Conservation (phyloP, 2,329 filamentous ascomycete species). For the Colletotrichum tanaceti region DNA sequence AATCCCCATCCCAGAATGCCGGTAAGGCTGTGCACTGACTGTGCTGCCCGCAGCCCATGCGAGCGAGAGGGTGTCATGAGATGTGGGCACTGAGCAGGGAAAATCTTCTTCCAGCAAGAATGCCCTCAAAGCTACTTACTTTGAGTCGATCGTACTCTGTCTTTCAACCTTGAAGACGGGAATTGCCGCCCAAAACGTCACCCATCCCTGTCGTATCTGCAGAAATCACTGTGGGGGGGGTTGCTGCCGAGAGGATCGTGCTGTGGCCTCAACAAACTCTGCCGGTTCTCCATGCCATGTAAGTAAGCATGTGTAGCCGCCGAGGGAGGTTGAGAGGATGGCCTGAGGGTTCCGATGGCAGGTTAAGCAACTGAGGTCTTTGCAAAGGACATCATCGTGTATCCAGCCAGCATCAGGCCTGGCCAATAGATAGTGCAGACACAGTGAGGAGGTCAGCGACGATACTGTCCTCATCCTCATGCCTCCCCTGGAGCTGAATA, state of each 20-base stretch:
- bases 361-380: neutral
- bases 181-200: neutral
- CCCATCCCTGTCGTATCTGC: neutral
- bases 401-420: too few species aligned
- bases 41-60: too few species aligned
- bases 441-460: neutral
- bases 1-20: too few species aligned
- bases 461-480: too few species aligned
- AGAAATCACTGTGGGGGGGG: too few species aligned
- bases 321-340: neutral
- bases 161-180: neutral
- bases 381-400: neutral
- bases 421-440: neutral
- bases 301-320: neutral
- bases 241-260: too few species aligned
- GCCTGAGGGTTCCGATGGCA: neutral
- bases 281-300: neutral
- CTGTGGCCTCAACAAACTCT: too few species aligned
- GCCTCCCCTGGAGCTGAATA: neutral
- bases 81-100: neutral
- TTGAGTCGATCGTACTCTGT: neutral
- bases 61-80: slow-evolving; percentile 4
- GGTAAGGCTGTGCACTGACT: neutral
- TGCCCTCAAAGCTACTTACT: neutral
- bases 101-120: neutral